Evolutionary conservation across 129 eudicot species (phyloP), one percentile per base, ranked within the genome.

Genomic region (Pseudognaphalium luteoalbum): DNA sequence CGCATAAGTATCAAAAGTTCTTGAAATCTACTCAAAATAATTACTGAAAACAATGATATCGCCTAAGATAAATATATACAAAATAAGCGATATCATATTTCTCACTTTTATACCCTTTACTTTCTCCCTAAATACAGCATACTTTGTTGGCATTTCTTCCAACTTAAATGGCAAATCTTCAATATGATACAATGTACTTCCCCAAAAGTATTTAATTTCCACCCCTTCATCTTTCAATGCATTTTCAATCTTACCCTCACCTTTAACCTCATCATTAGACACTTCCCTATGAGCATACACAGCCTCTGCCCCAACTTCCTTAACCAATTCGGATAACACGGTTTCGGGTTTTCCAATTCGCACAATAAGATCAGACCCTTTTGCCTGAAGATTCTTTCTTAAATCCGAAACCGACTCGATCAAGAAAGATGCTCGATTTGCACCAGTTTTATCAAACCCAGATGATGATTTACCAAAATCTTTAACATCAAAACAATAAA

Each of bases 201-300:
- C 98, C 98, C 98, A 93, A 76, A 88, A 93, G 72, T 93, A 93
- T 86, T 91, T 93, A 71, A 93, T 81, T 66, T 93, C 98, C 68
- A 93, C 88, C 10, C 97, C 97, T 76, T 93, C 97, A 63, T 93
- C 93, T 81, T 88, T 93, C 88, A 93, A 81, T 8, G 57, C 89
- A 51, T 37, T 85, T 78, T 90, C 96, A 67, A 91, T 84, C 83
- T 86, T 94, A 72, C 79, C 82, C 87, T 94, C 98, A 21, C 93
- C 88, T 80, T 85, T 88, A 33, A 89, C 91, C 60, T 94, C 98
- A 76, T 87, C 96, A 51, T 86, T 86, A n/a, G 93, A 86, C 63
- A 94, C 96, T 81, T 94, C 98, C 20, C 86, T 75, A 37, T 91
- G 96, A 62, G 86, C 86, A 82, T 88, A 93, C 62, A 93, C 90